Evolutionary conservation across 352 stramenopile genomes (phyloP).

Genomic region (Phytophthora rubi): DNA sequence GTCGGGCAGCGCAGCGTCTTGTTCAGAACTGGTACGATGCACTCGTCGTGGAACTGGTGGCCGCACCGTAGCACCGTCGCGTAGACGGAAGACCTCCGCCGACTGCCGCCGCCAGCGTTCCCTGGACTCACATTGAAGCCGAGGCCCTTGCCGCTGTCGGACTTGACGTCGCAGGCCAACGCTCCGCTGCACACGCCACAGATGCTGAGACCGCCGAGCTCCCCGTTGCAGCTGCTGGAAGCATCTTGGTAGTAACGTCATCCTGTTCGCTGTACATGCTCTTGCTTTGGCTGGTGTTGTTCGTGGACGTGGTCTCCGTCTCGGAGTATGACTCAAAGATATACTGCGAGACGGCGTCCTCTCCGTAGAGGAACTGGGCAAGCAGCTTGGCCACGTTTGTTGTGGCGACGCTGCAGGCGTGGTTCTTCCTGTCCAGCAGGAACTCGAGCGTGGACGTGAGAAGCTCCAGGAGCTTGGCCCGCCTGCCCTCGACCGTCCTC

Average conservation of each 20-base stretch:
- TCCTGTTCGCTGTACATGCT: constrained; percentile 21
- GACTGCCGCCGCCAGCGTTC: constrained; percentile 1
- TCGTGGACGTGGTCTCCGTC: constrained; percentile 1
- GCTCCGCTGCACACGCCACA: constrained; percentile 34
- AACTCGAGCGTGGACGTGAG: constrained; percentile 32
- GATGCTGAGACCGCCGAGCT: constrained; percentile 1
- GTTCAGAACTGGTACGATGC: constrained; percentile 48
- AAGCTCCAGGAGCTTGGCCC: constrained; percentile 26
- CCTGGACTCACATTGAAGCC: background rate
- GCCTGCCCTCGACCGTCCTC: constrained; percentile 17
- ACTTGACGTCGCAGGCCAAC: constrained; percentile 16
- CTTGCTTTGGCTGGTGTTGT: constrained; percentile 11
- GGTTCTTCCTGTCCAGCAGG: constrained; percentile 37
- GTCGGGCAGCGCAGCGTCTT: constrained; percentile 40
- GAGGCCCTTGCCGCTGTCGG: background rate
- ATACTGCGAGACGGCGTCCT: constrained; percentile 24
- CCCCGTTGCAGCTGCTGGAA: background rate
- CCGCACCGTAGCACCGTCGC: constrained; percentile 38
- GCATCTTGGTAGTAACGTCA: background rate
- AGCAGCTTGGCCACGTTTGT: constrained; percentile 33
- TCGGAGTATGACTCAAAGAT: constrained; percentile 30
- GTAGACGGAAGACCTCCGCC: constrained; percentile 31
- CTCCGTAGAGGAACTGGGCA: constrained; percentile 35
- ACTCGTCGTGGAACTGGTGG: constrained; percentile 50
- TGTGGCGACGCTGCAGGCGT: constrained; percentile 29